Base-by-base conservation (phyloP, 108 stramenopile species). In the Cyclotella choctawhatcheeana region DNA sequence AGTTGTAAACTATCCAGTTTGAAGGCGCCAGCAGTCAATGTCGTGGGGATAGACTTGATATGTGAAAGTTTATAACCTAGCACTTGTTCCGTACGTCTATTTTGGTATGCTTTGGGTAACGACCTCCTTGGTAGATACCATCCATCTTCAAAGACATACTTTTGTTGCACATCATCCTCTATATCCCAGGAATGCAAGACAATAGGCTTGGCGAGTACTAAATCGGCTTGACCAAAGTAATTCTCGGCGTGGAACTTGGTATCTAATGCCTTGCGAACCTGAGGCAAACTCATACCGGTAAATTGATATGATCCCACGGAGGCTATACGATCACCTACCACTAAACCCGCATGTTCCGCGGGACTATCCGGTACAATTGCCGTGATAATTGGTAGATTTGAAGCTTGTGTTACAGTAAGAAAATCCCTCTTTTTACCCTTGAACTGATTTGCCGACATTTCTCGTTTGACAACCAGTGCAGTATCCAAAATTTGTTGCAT, bases 281-380 rank as follows among this genome's bases (percentile, higher is more conserved):
- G 74, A 1, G 69, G 18, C 27, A 60, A 62, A 14, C 71, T 77
- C 62, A 77, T 75, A 12, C 86, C 89, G 34, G 85, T 63, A 70
- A 91, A 91, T 25, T 65, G 80, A 64, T 88, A 76, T 4, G 78
- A 35, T 13, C 88, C 89, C 18, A 93, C 80, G 0, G 88, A 82
- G 0, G 86, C 87, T n/a, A 93, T 88, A n/a, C 88, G 83, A 81
- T 93, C 93, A 5, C 93, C 93, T 7, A 93, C 93, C 3, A 87
- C 83, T 17, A 93, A 53, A 10, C 93, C 93, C n/a, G 84, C 74
- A 33, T 90, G 86, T 79, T 93, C 93, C 0, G 93, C 93, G 8
- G 88, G 86, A 21, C 82, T 85, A 71, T 93, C 78, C n/a, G 93
- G 89, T 22, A 76, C 81, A 14, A 93, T 78, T 0, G 93, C 93